Conservation (phyloP, 257 asterid genomes). For the Catharanthus roseus region DNA sequence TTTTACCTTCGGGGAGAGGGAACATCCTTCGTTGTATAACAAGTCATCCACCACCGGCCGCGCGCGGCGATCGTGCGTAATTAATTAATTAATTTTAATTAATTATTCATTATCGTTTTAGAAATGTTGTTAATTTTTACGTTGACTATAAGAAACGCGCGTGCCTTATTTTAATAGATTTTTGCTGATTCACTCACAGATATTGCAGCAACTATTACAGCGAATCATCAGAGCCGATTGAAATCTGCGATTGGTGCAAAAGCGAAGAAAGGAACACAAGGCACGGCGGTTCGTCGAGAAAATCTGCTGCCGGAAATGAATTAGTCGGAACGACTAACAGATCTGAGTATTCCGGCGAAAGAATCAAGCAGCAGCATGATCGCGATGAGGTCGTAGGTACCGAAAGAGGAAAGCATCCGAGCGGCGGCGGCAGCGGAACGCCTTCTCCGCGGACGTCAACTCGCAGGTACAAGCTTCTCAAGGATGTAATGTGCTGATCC, state of each 20-base stretch:
- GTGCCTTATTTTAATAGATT: not conserved
- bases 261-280: slow-evolving; percentile 41
- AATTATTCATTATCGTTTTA: not conserved
- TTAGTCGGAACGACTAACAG: slow-evolving; percentile 17
- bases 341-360: slow-evolving; percentile 60
- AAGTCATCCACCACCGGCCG: not conserved
- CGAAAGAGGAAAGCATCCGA: slow-evolving; percentile 47
- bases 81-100: not conserved
- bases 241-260: slow-evolving; percentile 87
- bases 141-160: slow-evolving; percentile 1
- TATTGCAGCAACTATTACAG: slow-evolving; percentile 92
- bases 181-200: slow-evolving; percentile 26
- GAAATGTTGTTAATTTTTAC: not conserved
- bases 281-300: slow-evolving; percentile 27
- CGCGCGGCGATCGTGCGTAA: not conserved
- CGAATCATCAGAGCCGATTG: slow-evolving; percentile 49
- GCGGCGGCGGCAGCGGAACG: slow-evolving; percentile 8
- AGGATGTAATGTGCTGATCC: slow-evolving; percentile 79
- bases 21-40: not conserved
- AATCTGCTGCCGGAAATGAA: slow-evolving; percentile 23
- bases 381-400: slow-evolving; percentile 37
- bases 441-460: slow-evolving; percentile 68
- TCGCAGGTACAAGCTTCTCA: slow-evolving; percentile 96
- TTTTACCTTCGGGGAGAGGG: not conserved
- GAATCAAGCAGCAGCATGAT: slow-evolving; percentile 53